Percentiles rank a stretch among this genome's conserved stretches.
Evolutionary conservation across 805 yeast species (phyloP).

Genomic region (Ogataea philodendri): DNA sequence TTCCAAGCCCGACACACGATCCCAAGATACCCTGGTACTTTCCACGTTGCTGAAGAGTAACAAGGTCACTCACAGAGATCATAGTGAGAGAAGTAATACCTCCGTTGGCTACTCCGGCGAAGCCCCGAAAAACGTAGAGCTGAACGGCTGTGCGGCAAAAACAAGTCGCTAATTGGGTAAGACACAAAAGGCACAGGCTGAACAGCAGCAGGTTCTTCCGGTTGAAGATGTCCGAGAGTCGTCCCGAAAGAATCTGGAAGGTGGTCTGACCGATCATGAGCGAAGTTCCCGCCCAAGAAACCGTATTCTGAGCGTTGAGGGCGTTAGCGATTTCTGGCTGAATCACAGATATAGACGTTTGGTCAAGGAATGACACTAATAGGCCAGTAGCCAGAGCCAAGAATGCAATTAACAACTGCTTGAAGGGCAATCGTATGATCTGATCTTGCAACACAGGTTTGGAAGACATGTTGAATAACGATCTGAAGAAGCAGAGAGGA

Average conservation of each 20-base stretch:
- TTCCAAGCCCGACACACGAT: conserved; percentile 48
- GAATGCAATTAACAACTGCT: conserved; percentile 38
- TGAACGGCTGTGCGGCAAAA: conserved; percentile 48
- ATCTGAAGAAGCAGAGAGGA: not conserved
- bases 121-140: conserved; percentile 50
- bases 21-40: conserved; percentile 58
- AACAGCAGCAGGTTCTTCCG: conserved; percentile 44
- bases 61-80: conserved; percentile 54
- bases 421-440: conserved; percentile 39
- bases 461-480: not conserved
- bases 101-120: conserved; percentile 57
- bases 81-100: conserved; percentile 50
- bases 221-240: conserved; percentile 55
- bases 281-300: conserved; percentile 61
- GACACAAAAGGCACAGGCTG: conserved; percentile 38
- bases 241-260: conserved; percentile 52
- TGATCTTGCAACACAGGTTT: conserved; percentile 34
- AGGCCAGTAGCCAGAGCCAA: conserved; percentile 39
- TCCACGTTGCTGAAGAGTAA: conserved; percentile 52
- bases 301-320: conserved; percentile 41
- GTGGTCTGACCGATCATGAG: conserved; percentile 48
- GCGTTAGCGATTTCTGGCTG: conserved; percentile 48
- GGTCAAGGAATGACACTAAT: conserved; percentile 47
- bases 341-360: conserved; percentile 47
- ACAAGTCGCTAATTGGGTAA: conserved; percentile 50